phyloP scores from a whole-genome alignment of 1,139 yeast species.

The Saccharomyces uvarum region DNA sequence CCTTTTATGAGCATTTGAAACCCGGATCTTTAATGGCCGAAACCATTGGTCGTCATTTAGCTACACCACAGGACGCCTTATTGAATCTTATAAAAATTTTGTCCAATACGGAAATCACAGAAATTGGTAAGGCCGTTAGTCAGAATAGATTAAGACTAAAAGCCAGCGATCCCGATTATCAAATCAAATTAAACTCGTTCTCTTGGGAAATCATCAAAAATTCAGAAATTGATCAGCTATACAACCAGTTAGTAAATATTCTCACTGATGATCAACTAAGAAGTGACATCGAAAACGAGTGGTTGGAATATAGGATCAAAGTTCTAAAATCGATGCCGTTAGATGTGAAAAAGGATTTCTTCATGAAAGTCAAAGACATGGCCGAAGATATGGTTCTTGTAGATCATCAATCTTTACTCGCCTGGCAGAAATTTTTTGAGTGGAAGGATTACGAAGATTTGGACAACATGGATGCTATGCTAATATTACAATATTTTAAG shows the following conservation, averaged over 20 bases:
- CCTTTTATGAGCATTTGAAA: constrained; percentile 45
- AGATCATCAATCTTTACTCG: constrained; percentile 49
- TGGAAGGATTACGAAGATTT: constrained; percentile 57
- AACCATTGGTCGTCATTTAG: constrained; percentile 45
- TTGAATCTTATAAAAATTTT: constrained; percentile 43
- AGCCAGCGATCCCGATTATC: constrained; percentile 39
- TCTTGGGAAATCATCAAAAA: constrained; percentile 45
- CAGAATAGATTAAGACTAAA: constrained; percentile 40
- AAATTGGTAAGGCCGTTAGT: constrained; percentile 33
- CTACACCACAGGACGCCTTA: constrained; percentile 45
- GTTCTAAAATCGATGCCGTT: constrained; percentile 43
- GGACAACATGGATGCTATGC: constrained; percentile 42
- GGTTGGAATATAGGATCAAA: constrained; percentile 50
- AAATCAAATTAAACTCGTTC: constrained; percentile 39
- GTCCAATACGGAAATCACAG: constrained; percentile 38
- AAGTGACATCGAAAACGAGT: constrained; percentile 50
- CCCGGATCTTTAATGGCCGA: constrained; percentile 62
- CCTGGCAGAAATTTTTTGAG: constrained; percentile 74
- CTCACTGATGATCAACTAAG: constrained; percentile 59
- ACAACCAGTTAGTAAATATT: constrained; percentile 49
- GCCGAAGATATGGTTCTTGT: constrained; percentile 70
- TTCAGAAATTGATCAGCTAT: constrained; percentile 48
- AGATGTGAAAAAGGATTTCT: constrained; percentile 38
- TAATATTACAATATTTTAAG: constrained; percentile 44
- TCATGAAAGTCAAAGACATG: constrained; percentile 45